These are phyloP conservation scores for Chamaecrista fasciculata DNA, from an alignment of 306 rosid species.

Conservation along the genomic window DNA sequence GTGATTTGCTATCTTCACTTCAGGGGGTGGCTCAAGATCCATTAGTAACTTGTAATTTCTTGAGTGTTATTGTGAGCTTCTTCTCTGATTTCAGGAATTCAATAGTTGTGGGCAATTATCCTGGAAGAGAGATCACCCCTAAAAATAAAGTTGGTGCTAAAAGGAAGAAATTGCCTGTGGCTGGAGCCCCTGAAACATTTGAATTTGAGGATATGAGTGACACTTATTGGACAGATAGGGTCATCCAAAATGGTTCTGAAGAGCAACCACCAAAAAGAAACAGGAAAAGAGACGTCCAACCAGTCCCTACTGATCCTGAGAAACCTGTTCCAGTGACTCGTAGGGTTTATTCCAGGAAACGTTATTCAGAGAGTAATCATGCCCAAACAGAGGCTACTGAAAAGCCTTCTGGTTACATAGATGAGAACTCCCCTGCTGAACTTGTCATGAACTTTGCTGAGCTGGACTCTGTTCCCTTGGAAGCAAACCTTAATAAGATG, in stretches of 20 bases:
- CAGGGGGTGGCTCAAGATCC: constrained; percentile 71
- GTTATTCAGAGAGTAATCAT: constrained; percentile 39
- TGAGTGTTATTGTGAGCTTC: constrained; percentile 54
- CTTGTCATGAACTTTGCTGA: constrained; percentile 91
- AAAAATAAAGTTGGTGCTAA: constrained; percentile 47
- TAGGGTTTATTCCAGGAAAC: constrained; percentile 73
- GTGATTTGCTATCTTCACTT: constrained; percentile 69
- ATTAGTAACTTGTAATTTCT: constrained; percentile 40
- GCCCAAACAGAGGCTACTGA: constrained; percentile 44
- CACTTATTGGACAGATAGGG: constrained; percentile 94
- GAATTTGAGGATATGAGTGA: constrained; percentile 97
- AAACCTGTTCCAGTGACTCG: constrained; percentile 62
- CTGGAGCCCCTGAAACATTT: constrained; percentile 65
- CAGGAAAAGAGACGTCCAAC: constrained; percentile 54
- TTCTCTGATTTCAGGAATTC: constrained; percentile 89
- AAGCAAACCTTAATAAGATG: constrained; percentile 70
- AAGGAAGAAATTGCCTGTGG: constrained; percentile 50
- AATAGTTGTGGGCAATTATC: constrained; percentile 35
- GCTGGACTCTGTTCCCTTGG: constrained; percentile 77
- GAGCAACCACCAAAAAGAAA: constrained; percentile 55
- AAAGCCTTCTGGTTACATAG: constrained; percentile 66
- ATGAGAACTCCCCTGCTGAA: constrained; percentile 79
- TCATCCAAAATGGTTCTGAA: constrained; percentile 80
- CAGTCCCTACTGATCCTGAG: constrained; percentile 44
- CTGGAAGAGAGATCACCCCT: constrained; percentile 39